Evolutionary conservation across 176 grass and related monocot species (phyloP).

Genomic region (Carex kokanica): DNA sequence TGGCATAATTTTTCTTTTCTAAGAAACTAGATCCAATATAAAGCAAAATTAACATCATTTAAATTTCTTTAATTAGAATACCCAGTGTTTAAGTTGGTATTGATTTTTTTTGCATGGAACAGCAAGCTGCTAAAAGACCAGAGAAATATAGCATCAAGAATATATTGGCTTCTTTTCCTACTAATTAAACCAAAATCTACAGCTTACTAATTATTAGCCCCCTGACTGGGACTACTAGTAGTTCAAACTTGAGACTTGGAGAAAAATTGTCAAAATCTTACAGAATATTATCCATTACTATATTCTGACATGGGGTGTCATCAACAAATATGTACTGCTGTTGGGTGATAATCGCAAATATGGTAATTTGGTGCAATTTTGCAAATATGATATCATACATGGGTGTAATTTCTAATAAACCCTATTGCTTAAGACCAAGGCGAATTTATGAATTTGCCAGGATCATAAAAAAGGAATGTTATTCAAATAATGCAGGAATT

Average conservation of each 20-base stretch:
- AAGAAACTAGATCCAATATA: background rate
- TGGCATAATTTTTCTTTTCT: background rate
- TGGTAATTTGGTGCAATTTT: background rate
- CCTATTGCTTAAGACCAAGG: background rate
- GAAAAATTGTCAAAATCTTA: conserved; percentile 8
- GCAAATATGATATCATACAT: background rate
- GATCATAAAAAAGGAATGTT: background rate
- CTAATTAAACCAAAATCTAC: background rate
- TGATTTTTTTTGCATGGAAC: background rate
- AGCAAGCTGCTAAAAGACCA: background rate
- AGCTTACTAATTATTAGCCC: background rate
- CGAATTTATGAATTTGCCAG: background rate
- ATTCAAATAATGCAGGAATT: conserved; percentile 5
- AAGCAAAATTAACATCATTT: background rate
- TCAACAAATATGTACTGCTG: background rate
- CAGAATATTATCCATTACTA: background rate
- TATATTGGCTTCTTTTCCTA: background rate
- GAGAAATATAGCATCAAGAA: background rate
- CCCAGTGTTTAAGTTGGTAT: background rate
- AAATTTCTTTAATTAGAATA: background rate
- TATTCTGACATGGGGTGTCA: background rate
- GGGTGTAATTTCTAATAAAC: conserved; percentile 12
- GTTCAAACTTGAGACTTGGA: background rate
- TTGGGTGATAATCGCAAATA: background rate
- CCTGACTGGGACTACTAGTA: background rate